phyloP scores from a whole-genome alignment of 768 basidiomycete species.

The Mrakia frigida region DNA sequence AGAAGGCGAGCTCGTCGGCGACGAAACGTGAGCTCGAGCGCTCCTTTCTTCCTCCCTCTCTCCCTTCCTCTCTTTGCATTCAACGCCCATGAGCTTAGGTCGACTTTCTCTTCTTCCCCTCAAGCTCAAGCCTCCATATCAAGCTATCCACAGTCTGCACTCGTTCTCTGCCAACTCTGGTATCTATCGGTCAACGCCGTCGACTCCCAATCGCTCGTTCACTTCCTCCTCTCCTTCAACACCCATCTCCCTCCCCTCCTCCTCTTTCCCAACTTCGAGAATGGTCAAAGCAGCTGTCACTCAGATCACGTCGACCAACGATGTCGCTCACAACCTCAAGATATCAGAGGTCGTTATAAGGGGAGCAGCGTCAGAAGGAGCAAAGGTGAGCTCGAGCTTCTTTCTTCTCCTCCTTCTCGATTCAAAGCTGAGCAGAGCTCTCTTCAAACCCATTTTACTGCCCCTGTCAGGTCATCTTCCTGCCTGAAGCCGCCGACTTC shows the following conservation, averaged over 20 bases:
- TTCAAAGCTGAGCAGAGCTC: too few species aligned
- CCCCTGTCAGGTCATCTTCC: slow-evolving; percentile 36
- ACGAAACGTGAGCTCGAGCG: background rate
- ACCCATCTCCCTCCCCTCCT: background rate
- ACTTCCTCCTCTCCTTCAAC: background rate
- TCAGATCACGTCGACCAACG: slow-evolving; percentile 38
- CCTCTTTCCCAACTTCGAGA: background rate
- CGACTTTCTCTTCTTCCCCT: too few species aligned
- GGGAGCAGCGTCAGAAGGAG: slow-evolving; percentile 37
- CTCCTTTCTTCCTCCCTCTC: background rate
- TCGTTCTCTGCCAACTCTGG: background rate
- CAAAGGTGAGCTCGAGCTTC: slow-evolving; percentile 34
- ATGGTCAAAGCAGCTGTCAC: slow-evolving; percentile 29
- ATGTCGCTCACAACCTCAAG: slow-evolving; percentile 37
- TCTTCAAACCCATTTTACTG: too few species aligned
- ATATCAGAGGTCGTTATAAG: slow-evolving; percentile 35
- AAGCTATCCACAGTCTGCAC: background rate
- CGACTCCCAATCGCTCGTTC: background rate
- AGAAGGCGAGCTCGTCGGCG: background rate
- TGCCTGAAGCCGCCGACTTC: slow-evolving; percentile 43
- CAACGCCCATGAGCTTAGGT: background rate
- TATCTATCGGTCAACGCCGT: background rate
- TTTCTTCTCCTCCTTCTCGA: background rate
- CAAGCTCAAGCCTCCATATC: background rate
- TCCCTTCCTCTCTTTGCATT: background rate